Base-by-base conservation (phyloP, 352 stramenopile genomes). In the Globisporangium ultimum region DNA sequence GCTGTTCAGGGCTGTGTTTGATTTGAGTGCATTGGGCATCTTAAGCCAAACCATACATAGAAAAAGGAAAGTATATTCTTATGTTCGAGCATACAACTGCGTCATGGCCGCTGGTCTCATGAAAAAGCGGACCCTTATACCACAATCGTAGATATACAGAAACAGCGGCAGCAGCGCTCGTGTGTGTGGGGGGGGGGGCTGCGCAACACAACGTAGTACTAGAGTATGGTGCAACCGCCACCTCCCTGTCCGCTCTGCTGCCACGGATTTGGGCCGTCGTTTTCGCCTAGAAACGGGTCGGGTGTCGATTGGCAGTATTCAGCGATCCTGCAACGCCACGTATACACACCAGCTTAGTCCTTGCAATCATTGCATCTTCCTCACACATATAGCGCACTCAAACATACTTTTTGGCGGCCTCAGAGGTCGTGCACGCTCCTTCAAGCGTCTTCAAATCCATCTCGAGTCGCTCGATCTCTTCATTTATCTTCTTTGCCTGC, bases 381-480 rank as follows among this genome's bases (percentile, higher is more conserved):
- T 28, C 24, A 28, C 5, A 28, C 24, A 10, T 10, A 36, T n/a
- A 13, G n/a, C 11, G 13, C 0, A 10, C 34, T 13, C 34, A 22
- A 38, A 61, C 76, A 34, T 68, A 92, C 83, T 92, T 92, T 46
- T 90, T 92, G 49, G 78, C 78, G 46, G 83, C 83, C 64, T 92
- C 83, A 36, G 78, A 85, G 28, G 83, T 92, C 41, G 83, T 90
- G 71, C 80, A 89, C 32, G 83, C 80, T 48, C 71, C 75, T 63
- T 90, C 76, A 58, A 92, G 71, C 49, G 80, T 88, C 76, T 90
- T 89, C 58, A 92, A 76, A 63, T 92, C 83, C 40, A 88, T 64
- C 62, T 92, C 80, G 36, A 89, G 76, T 18, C 80, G 80, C 60
- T 87, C 76, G 45, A 92, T 84, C 68, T 90, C 82, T 54, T 92